Conservation (phyloP, 2,329 filamentous ascomycete species). For the Penicillium oxalicum region DNA sequence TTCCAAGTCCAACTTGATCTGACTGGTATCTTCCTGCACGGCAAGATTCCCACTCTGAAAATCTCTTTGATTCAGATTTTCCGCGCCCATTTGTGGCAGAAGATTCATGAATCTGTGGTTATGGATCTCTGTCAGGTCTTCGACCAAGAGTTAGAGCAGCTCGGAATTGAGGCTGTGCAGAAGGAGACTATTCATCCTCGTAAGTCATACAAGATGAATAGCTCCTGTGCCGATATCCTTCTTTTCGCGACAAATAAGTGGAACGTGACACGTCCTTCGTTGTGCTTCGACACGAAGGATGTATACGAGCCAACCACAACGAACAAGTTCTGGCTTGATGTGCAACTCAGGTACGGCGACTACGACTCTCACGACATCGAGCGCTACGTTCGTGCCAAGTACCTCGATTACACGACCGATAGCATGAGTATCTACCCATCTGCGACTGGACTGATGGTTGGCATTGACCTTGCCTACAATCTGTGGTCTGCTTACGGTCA, state of each 20-base stretch:
- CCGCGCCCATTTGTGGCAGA: conserved; percentile 99
- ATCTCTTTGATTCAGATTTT: conserved; percentile 99
- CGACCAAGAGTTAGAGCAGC: conserved; percentile 89
- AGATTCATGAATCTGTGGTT: conserved; percentile 96
- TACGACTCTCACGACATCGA: conserved; percentile 99
- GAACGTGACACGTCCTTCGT: conserved; percentile 91
- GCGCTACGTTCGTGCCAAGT: conserved; percentile 94
- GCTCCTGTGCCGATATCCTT: conserved; percentile 93
- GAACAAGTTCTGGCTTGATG: conserved; percentile 99
- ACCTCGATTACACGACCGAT: conserved; percentile 97
- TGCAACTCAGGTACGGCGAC: conserved; percentile 92
- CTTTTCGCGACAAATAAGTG: conserved; percentile 97
- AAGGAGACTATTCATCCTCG: conserved; percentile 98
- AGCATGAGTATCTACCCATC: conserved; percentile 98
- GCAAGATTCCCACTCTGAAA: conserved; percentile 96
- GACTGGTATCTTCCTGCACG: conserved; percentile 97
- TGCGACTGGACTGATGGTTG: conserved; percentile 93
- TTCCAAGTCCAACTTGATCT: conserved; percentile 98
- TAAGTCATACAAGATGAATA: conserved; percentile 99
- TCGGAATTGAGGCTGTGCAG: conserved; percentile 95
- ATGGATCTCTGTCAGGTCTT: conserved; percentile 99
- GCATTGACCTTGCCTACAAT: conserved; percentile 96
- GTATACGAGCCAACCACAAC: conserved; percentile 88
- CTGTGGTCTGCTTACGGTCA: conserved; percentile 96
- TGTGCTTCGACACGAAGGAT: conserved; percentile 94